A percentile compares a stretch with the other conserved stretches of the same genome.
These are phyloP conservation scores for Tephrocybe rancida DNA, from an alignment of 768 basidiomycete genomes.

Conservation along the genomic window DNA sequence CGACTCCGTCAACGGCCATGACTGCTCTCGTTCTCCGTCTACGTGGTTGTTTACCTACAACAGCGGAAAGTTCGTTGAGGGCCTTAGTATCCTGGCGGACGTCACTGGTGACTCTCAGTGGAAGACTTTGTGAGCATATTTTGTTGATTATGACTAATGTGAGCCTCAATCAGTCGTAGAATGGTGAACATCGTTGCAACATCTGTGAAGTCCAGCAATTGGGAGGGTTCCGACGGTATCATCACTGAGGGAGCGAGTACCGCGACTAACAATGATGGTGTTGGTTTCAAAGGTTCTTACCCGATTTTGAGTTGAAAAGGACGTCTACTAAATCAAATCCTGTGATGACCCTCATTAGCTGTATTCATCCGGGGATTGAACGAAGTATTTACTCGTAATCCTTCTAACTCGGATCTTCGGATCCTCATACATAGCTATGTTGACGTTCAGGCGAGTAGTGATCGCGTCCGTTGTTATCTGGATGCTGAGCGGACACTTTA, in stretches of 20 bases:
- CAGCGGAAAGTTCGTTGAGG: conserved; percentile 55
- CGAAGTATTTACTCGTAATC: conserved; percentile 45
- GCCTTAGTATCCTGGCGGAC: conserved; percentile 44
- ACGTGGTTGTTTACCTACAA: conserved; percentile 58
- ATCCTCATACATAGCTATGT: conserved; percentile 50
- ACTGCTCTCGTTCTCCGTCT: conserved; percentile 48
- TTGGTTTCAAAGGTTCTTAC: conserved; percentile 52
- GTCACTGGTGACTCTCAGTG: conserved; percentile 44
- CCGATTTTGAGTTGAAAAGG: background rate
- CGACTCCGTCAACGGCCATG: conserved; percentile 47
- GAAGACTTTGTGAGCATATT: conserved; percentile 37
- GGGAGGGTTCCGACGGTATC: conserved; percentile 52
- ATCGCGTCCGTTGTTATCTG: background rate
- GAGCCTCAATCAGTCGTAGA: no score
- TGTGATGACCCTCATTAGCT: conserved; percentile 20
- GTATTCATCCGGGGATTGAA: conserved; percentile 49
- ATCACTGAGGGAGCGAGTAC: conserved; percentile 53
- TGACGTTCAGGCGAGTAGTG: conserved; percentile 45
- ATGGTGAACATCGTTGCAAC: conserved; percentile 39
- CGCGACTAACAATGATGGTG: conserved; percentile 42
- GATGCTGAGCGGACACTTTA: conserved; percentile 15
- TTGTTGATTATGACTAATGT: background rate
- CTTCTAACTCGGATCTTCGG: conserved; percentile 35
- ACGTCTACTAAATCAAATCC: background rate
- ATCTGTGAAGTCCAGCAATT: conserved; percentile 43